phyloP scores from a whole-genome alignment of 176 grass and related monocot species.

The Dactylis glomerata region DNA sequence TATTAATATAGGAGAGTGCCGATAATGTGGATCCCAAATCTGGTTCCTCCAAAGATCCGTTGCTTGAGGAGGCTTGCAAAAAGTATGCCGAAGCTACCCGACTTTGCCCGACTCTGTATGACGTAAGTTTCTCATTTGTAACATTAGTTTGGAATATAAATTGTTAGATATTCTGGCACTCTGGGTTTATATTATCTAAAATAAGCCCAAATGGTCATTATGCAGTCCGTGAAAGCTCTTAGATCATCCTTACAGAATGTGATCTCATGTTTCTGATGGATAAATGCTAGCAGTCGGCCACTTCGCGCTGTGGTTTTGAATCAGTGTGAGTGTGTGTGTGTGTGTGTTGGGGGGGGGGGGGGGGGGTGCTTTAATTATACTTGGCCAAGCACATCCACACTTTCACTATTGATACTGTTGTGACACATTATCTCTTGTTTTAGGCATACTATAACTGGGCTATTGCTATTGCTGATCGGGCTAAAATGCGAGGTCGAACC shows the following conservation, averaged over 20 bases:
- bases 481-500: slow-evolving; percentile 96
- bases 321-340: too few relatives aligned
- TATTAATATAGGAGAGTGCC: slow-evolving; percentile 84
- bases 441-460: slow-evolving; percentile 99
- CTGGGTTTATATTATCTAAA: not conserved
- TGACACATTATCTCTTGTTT: slow-evolving; percentile 17
- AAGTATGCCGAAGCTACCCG: slow-evolving; percentile 93
- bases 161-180: not conserved
- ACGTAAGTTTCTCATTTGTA: slow-evolving; percentile 56
- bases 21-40: slow-evolving; percentile 90
- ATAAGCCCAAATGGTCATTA: not conserved
- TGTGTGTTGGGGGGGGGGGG: too few relatives aligned
- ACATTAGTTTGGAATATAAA: not conserved
- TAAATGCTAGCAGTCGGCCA: not conserved
- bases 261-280: not conserved
- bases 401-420: not conserved
- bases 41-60: slow-evolving; percentile 81
- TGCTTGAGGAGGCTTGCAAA: slow-evolving; percentile 99
- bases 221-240: slow-evolving; percentile 2
- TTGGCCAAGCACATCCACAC: not conserved
- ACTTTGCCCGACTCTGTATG: slow-evolving; percentile 87
- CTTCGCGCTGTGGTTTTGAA: not conserved
- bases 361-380: too few relatives aligned
- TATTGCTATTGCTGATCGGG: slow-evolving; percentile 99
- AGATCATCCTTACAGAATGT: slow-evolving; percentile 24